These are phyloP conservation scores for Ceratobasidium papillatum DNA, from an alignment of 1,284 basidiomycete species.

Conservation along the genomic window DNA sequence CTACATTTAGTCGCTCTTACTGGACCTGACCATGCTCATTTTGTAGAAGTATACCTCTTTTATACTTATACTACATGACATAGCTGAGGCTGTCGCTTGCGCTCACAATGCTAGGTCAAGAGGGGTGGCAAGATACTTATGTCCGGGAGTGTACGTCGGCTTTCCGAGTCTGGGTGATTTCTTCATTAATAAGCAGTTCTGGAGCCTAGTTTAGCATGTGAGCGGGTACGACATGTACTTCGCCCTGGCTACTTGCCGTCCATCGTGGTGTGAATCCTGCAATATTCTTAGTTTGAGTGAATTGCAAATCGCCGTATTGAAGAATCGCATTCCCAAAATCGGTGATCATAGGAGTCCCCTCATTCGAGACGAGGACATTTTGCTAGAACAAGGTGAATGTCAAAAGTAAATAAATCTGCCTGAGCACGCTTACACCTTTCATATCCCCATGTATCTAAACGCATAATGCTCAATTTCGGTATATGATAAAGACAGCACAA, in stretches of 20 bases:
- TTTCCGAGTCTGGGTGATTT: not conserved
- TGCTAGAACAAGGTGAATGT: not conserved
- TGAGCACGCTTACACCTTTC: not conserved
- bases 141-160: too few species aligned
- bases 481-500: not conserved
- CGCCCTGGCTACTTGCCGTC: not conserved
- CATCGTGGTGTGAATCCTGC: not conserved
- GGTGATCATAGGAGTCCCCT: not conserved
- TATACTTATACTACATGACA: too few species aligned
- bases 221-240: not conserved
- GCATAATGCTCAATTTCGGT: not conserved
- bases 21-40: too few species aligned
- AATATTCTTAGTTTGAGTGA: not conserved
- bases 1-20: too few species aligned
- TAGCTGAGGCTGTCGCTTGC: too few species aligned
- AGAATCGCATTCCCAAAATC: not conserved
- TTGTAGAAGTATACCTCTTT: too few species aligned
- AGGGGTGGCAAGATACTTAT: too few species aligned
- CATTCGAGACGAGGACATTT: not conserved
- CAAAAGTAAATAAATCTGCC: not conserved
- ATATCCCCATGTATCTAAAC: not conserved
- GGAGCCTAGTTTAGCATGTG: not conserved
- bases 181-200: not conserved
- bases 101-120: too few species aligned
- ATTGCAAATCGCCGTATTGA: not conserved